These are phyloP conservation scores for Chrysochromulina parva DNA, from an alignment of 78 protist genomes.

Conservation along the genomic window DNA sequence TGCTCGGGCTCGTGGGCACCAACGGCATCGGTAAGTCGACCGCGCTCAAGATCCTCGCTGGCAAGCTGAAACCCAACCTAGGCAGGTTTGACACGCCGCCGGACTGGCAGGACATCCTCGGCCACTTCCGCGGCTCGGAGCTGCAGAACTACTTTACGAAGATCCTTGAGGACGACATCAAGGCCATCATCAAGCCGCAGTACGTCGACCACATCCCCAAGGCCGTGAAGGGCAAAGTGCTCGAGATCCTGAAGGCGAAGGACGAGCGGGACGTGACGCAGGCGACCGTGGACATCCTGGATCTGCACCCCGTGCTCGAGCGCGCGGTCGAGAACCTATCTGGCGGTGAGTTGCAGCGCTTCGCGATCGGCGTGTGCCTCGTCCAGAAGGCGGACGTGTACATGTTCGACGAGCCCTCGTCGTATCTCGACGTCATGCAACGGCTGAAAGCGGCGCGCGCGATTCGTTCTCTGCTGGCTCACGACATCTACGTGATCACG, in stretches of 20 bases:
- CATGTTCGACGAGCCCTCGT: slow-evolving; percentile 99
- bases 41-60: slow-evolving; percentile 96
- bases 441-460: slow-evolving; percentile 93
- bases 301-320: slow-evolving; percentile 72
- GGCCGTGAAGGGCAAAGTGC: slow-evolving; percentile 90
- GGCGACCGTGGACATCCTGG: slow-evolving; percentile 41
- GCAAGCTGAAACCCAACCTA: slow-evolving; percentile 97
- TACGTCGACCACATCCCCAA: slow-evolving; percentile 97
- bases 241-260: slow-evolving; percentile 63
- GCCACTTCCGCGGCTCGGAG: slow-evolving; percentile 94
- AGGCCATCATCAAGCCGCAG: slow-evolving; percentile 97
- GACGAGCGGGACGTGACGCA: slow-evolving; percentile 48
- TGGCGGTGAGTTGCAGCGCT: slow-evolving; percentile 99
- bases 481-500: slow-evolving; percentile 79
- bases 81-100: slow-evolving; percentile 91
- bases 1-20: slow-evolving; percentile 98
- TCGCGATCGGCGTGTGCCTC: slow-evolving; percentile 89
- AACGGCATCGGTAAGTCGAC: slow-evolving; percentile 99
- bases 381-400: slow-evolving; percentile 60
- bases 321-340: slow-evolving; percentile 87
- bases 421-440: slow-evolving; percentile 98
- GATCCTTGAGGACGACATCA: slow-evolving; percentile 92
- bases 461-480: not conserved
- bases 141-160: slow-evolving; percentile 95
- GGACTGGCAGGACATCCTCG: slow-evolving; percentile 97